phyloP scores from a whole-genome alignment of 1,284 basidiomycete species.

The Sanghuangporus baumii region DNA sequence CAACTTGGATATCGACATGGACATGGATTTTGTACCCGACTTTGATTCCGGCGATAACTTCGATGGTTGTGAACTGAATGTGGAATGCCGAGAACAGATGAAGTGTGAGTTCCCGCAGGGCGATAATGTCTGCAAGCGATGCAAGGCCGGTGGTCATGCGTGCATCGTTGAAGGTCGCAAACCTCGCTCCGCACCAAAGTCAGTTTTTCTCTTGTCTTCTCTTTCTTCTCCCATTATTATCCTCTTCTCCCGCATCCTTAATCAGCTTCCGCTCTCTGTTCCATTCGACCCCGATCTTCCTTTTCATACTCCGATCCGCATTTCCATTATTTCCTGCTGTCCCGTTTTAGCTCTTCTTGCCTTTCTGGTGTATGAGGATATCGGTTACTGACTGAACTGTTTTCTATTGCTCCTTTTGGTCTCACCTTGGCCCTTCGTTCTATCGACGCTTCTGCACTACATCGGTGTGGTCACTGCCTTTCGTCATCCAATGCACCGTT shows the following conservation, averaged over 20 bases:
- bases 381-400: neutral
- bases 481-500: constrained; percentile 19
- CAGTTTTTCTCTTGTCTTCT: constrained; percentile 33
- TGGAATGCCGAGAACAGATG: constrained; percentile 44
- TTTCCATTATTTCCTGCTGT: constrained; percentile 12
- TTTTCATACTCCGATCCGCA: neutral
- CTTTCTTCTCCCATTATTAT: neutral
- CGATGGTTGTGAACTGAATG: neutral
- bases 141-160: constrained; percentile 58
- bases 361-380: constrained; percentile 14
- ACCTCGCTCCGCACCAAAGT: constrained; percentile 72
- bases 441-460: neutral
- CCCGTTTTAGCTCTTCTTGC: constrained; percentile 15
- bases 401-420: neutral
- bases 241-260: neutral
- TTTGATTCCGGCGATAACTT: neutral
- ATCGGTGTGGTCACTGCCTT: neutral
- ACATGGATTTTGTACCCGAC: neutral
- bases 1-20: neutral
- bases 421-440: neutral
- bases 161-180: constrained; percentile 79
- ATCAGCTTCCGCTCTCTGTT: neutral
- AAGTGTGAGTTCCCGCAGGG: constrained; percentile 69
- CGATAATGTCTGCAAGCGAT: constrained; percentile 67
- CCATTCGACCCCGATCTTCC: neutral